Evolutionary conservation across 2,329 filamentous ascomycete species (phyloP), one percentile per base, ranked within the genome.

Genomic region (Colletotrichum agaves): DNA sequence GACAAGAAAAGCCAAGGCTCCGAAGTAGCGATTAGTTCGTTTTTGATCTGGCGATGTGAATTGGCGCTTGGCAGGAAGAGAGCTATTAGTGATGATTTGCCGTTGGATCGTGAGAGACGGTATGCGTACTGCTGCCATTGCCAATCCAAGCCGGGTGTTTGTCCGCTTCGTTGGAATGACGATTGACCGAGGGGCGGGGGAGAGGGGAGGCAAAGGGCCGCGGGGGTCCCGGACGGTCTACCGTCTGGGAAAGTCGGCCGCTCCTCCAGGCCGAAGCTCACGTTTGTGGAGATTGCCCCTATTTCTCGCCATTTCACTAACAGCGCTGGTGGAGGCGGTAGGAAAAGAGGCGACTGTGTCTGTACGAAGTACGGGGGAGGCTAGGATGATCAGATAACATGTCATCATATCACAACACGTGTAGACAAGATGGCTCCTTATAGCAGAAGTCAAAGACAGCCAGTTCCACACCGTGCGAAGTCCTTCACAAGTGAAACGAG

Each of bases 241-340:
- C n/a, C n/a, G 65, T 59, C 61, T 68, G 55, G 50, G 65, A 64
- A 68, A 53, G 6, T 49, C 52, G 63, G 63, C 63, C 59, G 59
- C 37, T 52, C 19, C 44, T 63, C 59, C 58, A 66, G 58, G 59
- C 60, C 59, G 44, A 52, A 41, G 50, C 50, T 58, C 52, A 47
- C 60, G 23, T 63, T 35, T 35, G 65, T 65, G 65, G 65, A 68
- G 65, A 68, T 68, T 68, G 55, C 65, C 65, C 65, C 65, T 65
- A 68, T 68, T 64, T 58, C 53, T 57, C 50, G 59, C 5, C 43
- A 57, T 57, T 5, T 52, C 50, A 50, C 52, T 53, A 67, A 67
- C 37, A 19, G 50, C 37, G n/a, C 46, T 46, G 60, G 60, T 61
- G 62, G 56, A 61, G 39, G 53, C 23, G 53, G 46, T 27, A 27